Evolutionary conservation across 805 yeast genomes (phyloP).

Genomic region (fission yeast (Schizosaccharomyces pombe)): DNA sequence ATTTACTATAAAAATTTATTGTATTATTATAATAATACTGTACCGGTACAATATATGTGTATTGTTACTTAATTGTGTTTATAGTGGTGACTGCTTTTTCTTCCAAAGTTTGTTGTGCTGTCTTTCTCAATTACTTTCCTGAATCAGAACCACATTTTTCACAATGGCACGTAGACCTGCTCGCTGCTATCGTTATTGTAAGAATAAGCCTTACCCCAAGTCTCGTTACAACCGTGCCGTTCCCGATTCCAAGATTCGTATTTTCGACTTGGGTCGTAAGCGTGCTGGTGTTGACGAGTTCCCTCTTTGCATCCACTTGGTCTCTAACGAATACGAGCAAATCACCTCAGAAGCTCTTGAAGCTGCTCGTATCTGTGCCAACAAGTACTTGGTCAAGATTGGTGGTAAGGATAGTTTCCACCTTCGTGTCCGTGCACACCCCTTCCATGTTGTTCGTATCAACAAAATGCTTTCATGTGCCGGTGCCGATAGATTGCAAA

Average conservation of each 20-base stretch:
- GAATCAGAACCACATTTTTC: too few relatives aligned
- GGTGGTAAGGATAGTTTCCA: slow-evolving; percentile 99
- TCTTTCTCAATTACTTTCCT: neutral
- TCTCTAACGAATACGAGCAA: slow-evolving; percentile 97
- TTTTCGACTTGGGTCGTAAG: slow-evolving; percentile 98
- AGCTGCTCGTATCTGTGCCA: slow-evolving; percentile 99
- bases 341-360: slow-evolving; percentile 98
- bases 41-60: too few relatives aligned
- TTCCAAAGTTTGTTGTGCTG: too few relatives aligned
- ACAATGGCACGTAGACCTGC: slow-evolving; percentile 99
- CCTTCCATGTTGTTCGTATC: slow-evolving; percentile 98
- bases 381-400: slow-evolving; percentile 93
- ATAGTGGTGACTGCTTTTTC: too few relatives aligned
- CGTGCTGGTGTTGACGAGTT: slow-evolving; percentile 98
- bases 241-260: slow-evolving; percentile 98
- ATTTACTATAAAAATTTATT: too few relatives aligned
- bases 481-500: slow-evolving; percentile 99
- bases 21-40: too few relatives aligned
- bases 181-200: slow-evolving; percentile 99
- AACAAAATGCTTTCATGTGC: slow-evolving; percentile 99
- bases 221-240: slow-evolving; percentile 99
- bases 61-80: too few relatives aligned
- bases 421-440: slow-evolving; percentile 98
- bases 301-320: slow-evolving; percentile 98
- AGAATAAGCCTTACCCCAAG: slow-evolving; percentile 99